Evolutionary conservation across 768 basidiomycete genomes (phyloP), one percentile per base, ranked within the genome.

Genomic region (Porpolomopsis calyptriformis): DNA sequence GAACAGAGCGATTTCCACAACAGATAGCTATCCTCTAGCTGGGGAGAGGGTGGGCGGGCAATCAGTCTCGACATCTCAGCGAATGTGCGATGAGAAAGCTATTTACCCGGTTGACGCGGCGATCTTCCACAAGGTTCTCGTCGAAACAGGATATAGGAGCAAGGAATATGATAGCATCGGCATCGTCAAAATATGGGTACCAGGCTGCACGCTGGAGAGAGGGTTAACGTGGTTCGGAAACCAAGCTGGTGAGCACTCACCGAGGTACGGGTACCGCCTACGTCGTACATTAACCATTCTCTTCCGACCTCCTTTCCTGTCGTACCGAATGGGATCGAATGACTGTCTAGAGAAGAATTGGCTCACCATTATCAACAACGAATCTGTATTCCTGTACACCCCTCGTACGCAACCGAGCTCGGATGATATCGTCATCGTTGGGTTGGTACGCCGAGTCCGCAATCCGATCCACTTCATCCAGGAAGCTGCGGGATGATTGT

Each of bases 111-210:
- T 88, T 90, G 35, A 86, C 73, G 0, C 64, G 64, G 3, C 68
- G 69, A 54, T 88, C 75, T 60, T 88, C 87, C 4, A 78, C 77
- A 0, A 90, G 68, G 42, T 71, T 74, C 59, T 90, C 86, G 54
- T 90, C 82, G 57, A 90, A 91, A 45, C 84, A 82, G 22, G 82
- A 86, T 54, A 90, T 80, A 52, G 71, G 68, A 40, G 82, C 83
- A 29, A 90, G 76, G 65, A 89, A 90, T 54, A 91, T 88, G 59
- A 90, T 85, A 1, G 85, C 78, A 62, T 86, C 78, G 44, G 83
- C 74, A 58, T 86, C 82, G 52, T 88, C 84, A 50, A 89, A 88
- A 61, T 80, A 88, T 3, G 83, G 77, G 57, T 77, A 78, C 86
- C 87, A 90, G 0, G 78, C 80, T 16, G 72, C 70, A 45, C 85